phyloP scores from a whole-genome alignment of 1,284 basidiomycete genomes.

The Hymenochaete sp. region DNA sequence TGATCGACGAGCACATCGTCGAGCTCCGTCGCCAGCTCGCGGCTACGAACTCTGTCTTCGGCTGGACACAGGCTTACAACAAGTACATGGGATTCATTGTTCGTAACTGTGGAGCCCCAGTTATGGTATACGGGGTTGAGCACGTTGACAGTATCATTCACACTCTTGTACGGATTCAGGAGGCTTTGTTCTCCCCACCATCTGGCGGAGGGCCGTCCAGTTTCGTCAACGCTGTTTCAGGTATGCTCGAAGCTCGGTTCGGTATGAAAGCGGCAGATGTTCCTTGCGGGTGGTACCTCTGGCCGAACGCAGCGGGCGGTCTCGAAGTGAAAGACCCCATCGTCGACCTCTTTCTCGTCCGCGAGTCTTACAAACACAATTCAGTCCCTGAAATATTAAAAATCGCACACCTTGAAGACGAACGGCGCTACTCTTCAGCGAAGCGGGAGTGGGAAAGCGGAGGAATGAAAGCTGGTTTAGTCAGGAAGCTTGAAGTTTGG shows the following conservation, averaged over 20 bases:
- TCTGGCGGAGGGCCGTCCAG: conserved; percentile 23
- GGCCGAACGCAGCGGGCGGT: conserved; percentile 34
- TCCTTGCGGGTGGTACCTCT: conserved; percentile 37
- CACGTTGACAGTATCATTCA: conserved; percentile 30
- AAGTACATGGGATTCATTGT: conserved; percentile 36
- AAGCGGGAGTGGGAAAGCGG: conserved; percentile 26
- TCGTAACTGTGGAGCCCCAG: conserved; percentile 34
- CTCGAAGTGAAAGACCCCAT: conserved; percentile 33
- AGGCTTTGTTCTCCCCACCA: conserved; percentile 28
- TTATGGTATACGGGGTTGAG: conserved; percentile 29
- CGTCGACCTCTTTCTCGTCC: conserved; percentile 32
- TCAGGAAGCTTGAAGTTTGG: neutral
- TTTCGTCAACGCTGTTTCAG: conserved; percentile 27
- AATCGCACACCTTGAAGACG: conserved; percentile 22
- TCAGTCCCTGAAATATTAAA: conserved; percentile 19
- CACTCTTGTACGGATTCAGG: conserved; percentile 31
- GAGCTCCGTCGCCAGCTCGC: conserved; percentile 34
- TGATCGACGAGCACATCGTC: conserved; percentile 31
- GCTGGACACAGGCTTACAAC: conserved; percentile 37
- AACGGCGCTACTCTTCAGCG: conserved; percentile 20
- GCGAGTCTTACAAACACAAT: conserved; percentile 16
- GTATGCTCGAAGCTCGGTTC: conserved; percentile 29
- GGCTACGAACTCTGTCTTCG: conserved; percentile 33
- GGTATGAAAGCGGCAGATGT: conserved; percentile 27
- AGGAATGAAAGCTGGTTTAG: neutral